Base-by-base conservation (phyloP, 768 basidiomycete genomes). In the Rossbeevera mucosa region DNA sequence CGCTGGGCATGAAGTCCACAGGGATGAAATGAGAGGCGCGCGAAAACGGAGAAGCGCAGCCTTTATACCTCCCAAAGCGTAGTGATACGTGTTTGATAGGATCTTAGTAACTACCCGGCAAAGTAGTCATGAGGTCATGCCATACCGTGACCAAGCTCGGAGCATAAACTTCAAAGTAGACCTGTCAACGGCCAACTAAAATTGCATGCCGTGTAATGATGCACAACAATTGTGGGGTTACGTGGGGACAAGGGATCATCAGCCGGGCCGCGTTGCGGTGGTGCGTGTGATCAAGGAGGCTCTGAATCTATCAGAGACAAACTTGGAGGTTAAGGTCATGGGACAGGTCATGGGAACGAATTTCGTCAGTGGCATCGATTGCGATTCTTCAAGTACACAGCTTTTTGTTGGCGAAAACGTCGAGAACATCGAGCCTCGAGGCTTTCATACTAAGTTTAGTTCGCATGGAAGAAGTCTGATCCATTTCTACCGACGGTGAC, bases 1-100 rank as follows among this genome's bases (percentile, higher is more conserved):
- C 68, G n/a, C 54, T 28, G n/a, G 57, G 60, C 66, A 70, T 68
- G 14, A 47, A 18, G 43, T 29, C 38, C 51, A 38, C 48, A 5
- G 16, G n/a, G 31, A 38, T 36, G 41, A 49, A 38, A 18, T 41
- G 44, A 53, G 29, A 20, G 30, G 25, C 48, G 30, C 53, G 12
- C 24, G 25, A 26, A 28, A 3, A 44, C 12, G 20, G 11, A 7
- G 24, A 16, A 6, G 20, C 3, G 16, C 41, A 3, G 12, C 20
- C 26, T 66, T 63, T 65, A 64, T 61, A 24, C 20, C 8, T 12
- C 12, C 25, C 30, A 40, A 22, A 20, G 16, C 40, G 7, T 7
- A 26, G 44, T 29, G 8, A 41, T 9, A 42, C 40, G 29, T 46
- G 18, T 33, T 51, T 54, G 26, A 41, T 30, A 21, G 41, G 22